These are phyloP conservation scores for Aspergillus novoparasiticus DNA, from an alignment of 2,329 filamentous ascomycete species.

Conservation along the genomic window DNA sequence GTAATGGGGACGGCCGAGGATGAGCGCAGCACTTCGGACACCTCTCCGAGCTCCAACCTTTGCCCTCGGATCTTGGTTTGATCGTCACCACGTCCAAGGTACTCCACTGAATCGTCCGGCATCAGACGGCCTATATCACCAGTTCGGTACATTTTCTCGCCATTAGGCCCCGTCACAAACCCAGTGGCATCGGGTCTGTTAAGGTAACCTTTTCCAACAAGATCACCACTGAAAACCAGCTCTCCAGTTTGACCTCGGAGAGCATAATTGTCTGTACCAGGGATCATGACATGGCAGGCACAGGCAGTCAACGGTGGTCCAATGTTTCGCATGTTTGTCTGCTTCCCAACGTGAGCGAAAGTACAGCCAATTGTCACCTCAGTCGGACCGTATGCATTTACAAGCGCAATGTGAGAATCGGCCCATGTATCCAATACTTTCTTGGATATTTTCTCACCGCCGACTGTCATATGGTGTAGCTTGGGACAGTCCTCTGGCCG, in stretches of 20 bases:
- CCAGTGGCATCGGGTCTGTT: slow-evolving; percentile 32
- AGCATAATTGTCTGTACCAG: slow-evolving; percentile 26
- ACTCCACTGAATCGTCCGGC: slow-evolving; percentile 71
- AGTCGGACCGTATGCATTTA: slow-evolving; percentile 40
- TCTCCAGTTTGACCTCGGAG: slow-evolving; percentile 33
- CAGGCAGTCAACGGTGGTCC: slow-evolving; percentile 30
- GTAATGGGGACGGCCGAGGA: slow-evolving; percentile 24
- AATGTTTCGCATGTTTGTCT: slow-evolving; percentile 33
- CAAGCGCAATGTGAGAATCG: slow-evolving; percentile 25
- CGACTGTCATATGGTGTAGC: slow-evolving; percentile 33
- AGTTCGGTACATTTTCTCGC: slow-evolving; percentile 68
- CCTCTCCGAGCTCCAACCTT: slow-evolving; percentile 76
- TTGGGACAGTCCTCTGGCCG: slow-evolving; percentile 28
- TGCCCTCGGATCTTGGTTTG: slow-evolving; percentile 84
- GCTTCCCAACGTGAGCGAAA: slow-evolving; percentile 26
- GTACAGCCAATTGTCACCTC: slow-evolving; percentile 39
- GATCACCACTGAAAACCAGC: slow-evolving; percentile 31
- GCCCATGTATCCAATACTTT: slow-evolving; percentile 36
- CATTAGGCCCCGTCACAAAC: slow-evolving; percentile 21
- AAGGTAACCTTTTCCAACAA: slow-evolving; percentile 33
- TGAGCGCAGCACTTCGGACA: slow-evolving; percentile 46
- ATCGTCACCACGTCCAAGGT: slow-evolving; percentile 73
- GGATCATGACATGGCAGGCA: slow-evolving; percentile 30
- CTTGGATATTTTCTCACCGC: slow-evolving; percentile 41
- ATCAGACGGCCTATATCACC: slow-evolving; percentile 82